phyloP scores from a whole-genome alignment of 306 rosid species.

The Sphenostylis stenocarpa region DNA sequence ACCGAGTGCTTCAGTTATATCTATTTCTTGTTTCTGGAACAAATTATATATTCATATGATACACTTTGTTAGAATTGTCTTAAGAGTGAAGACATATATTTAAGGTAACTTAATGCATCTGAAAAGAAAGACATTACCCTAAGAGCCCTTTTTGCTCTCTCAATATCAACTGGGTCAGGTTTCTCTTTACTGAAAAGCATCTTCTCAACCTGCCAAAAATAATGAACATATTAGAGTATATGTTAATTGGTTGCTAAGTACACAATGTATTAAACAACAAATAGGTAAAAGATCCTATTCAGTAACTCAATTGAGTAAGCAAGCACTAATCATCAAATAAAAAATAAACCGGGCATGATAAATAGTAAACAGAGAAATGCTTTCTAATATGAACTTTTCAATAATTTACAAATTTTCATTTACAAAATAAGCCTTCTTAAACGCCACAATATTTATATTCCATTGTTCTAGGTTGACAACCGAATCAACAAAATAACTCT shows the following conservation, averaged over 20 bases:
- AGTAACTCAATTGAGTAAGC: background rate
- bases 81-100: background rate
- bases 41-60: slow-evolving; percentile 24
- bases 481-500: background rate
- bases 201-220: slow-evolving; percentile 37
- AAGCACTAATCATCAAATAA: background rate
- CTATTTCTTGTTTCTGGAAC: slow-evolving; percentile 45
- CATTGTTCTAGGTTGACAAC: background rate
- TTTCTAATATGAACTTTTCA: background rate
- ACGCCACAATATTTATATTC: background rate
- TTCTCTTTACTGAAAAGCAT: slow-evolving; percentile 33
- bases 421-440: background rate
- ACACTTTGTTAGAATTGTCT: slow-evolving; percentile 16
- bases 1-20: slow-evolving; percentile 42
- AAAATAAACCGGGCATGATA: slow-evolving; percentile 8
- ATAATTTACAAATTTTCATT: background rate
- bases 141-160: slow-evolving; percentile 36
- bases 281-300: background rate
- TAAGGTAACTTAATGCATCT: slow-evolving; percentile 18
- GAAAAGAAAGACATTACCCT: slow-evolving; percentile 26
- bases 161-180: slow-evolving; percentile 33
- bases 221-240: background rate
- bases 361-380: background rate
- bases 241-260: background rate
- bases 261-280: background rate